Evolutionary conservation across 495 filamentous ascomycete species (phyloP).

Genomic region (Geoglossum glabrum): DNA sequence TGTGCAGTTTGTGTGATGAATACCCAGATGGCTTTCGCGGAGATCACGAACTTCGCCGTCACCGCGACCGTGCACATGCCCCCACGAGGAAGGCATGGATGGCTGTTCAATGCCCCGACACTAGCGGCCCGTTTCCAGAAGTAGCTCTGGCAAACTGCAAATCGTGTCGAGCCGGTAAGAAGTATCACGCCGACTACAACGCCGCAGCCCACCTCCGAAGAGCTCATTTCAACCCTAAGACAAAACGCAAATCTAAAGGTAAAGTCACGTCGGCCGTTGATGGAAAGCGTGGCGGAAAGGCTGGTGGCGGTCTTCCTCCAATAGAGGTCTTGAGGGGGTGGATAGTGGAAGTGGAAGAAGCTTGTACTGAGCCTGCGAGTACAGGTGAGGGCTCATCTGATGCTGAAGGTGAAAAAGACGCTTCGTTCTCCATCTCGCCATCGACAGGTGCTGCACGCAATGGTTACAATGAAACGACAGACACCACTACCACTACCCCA

Average conservation of each 20-base stretch:
- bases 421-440: not conserved
- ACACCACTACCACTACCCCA: not conserved
- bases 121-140: not conserved
- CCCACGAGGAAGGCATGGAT: conserved; percentile 57
- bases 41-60: conserved; percentile 80
- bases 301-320: conserved; percentile 56
- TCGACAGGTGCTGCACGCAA: not conserved
- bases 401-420: not conserved
- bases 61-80: conserved; percentile 68
- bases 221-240: conserved; percentile 61
- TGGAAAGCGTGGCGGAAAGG: conserved; percentile 3
- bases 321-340: conserved; percentile 70
- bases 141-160: conserved; percentile 54
- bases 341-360: conserved; percentile 50
- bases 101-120: conserved; percentile 34
- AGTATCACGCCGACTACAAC: conserved; percentile 86
- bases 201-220: conserved; percentile 79
- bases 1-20: conserved; percentile 52
- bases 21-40: conserved; percentile 79
- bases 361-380: not conserved
- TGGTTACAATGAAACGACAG: not conserved
- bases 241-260: conserved; percentile 31
- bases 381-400: not conserved
- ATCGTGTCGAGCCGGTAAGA: conserved; percentile 55
- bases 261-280: conserved; percentile 27